These are phyloP conservation scores for Lycium ferocissimum DNA, from an alignment of 257 asterid genomes.

Conservation along the genomic window DNA sequence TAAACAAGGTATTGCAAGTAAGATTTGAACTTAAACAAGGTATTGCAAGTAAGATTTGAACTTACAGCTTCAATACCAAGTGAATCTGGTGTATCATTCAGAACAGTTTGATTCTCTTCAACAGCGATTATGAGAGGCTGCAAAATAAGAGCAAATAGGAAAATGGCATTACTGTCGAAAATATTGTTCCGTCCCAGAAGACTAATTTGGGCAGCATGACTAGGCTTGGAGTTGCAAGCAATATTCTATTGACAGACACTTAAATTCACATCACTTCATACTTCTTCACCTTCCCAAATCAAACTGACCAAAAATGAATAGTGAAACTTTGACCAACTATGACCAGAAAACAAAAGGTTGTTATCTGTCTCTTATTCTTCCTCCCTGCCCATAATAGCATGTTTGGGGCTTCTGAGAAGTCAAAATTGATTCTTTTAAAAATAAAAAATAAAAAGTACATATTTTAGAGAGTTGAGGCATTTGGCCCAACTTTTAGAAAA, in stretches of 20 bases:
- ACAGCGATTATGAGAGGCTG: slow-evolving; percentile 88
- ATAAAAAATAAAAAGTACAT: too few relatives aligned
- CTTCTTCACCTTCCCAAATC: slow-evolving; percentile 17
- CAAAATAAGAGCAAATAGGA: slow-evolving; percentile 30
- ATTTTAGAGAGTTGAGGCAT: too few relatives aligned
- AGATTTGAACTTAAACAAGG: slow-evolving; percentile 35
- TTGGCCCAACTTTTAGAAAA: too few relatives aligned
- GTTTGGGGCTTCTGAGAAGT: too few relatives aligned
- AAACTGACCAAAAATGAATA: background rate
- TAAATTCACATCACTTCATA: background rate
- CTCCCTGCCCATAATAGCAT: background rate
- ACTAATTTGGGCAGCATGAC: too few relatives aligned
- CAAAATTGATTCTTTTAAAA: too few relatives aligned
- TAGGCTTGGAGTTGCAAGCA: background rate
- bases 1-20: slow-evolving; percentile 8
- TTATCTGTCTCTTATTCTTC: background rate
- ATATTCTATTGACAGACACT: background rate
- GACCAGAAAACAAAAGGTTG: background rate
- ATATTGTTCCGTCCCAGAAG: too few relatives aligned
- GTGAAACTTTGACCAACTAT: background rate
- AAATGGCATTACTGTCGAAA: background rate
- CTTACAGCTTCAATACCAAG: slow-evolving; percentile 77
- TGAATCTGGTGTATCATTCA: slow-evolving; percentile 74
- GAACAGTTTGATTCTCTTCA: slow-evolving; percentile 88
- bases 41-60: slow-evolving; percentile 27